phyloP scores from a whole-genome alignment of 495 filamentous ascomycete genomes.

The Daldinia bambusicola region DNA sequence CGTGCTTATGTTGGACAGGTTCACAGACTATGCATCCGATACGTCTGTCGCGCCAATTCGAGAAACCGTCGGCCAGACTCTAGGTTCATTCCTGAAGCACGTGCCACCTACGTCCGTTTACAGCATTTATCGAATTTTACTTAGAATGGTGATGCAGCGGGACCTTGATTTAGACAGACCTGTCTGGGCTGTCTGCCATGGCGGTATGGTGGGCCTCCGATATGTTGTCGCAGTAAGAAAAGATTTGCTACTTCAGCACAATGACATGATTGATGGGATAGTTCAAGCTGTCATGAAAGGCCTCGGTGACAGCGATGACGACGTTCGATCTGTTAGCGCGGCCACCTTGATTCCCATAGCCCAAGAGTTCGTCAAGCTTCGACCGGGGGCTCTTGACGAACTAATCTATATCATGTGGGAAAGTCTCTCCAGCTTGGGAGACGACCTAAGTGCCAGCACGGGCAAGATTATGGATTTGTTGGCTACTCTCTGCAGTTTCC shows the following conservation, averaged over 20 bases:
- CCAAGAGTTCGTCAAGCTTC: slow-evolving; percentile 87
- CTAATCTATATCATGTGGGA: slow-evolving; percentile 97
- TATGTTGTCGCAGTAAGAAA: slow-evolving; percentile 95
- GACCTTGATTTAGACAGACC: slow-evolving; percentile 75
- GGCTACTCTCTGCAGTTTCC: slow-evolving; percentile 94
- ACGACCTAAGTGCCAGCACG: slow-evolving; percentile 96
- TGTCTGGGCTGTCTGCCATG: slow-evolving; percentile 95
- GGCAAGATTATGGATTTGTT: slow-evolving; percentile 98
- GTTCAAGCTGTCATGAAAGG: slow-evolving; percentile 94
- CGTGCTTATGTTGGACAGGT: slow-evolving; percentile 96
- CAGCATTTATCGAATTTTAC: slow-evolving; percentile 79
- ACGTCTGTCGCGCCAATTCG: slow-evolving; percentile 95
- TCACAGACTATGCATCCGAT: slow-evolving; percentile 97
- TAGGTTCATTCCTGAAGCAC: slow-evolving; percentile 88
- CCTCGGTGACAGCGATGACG: slow-evolving; percentile 88
- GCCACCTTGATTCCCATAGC: slow-evolving; percentile 96
- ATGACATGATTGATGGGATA: slow-evolving; percentile 89
- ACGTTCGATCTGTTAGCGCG: slow-evolving; percentile 96
- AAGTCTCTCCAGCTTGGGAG: slow-evolving; percentile 92
- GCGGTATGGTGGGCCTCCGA: slow-evolving; percentile 94
- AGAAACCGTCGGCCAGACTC: slow-evolving; percentile 94
- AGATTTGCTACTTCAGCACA: slow-evolving; percentile 84
- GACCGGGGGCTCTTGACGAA: slow-evolving; percentile 75
- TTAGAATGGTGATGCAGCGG: slow-evolving; percentile 90
- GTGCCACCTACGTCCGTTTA: slow-evolving; percentile 78